Evolutionary conservation across 495 filamentous ascomycete genomes (phyloP).

Genomic region (Talaromyces wortmannii): DNA sequence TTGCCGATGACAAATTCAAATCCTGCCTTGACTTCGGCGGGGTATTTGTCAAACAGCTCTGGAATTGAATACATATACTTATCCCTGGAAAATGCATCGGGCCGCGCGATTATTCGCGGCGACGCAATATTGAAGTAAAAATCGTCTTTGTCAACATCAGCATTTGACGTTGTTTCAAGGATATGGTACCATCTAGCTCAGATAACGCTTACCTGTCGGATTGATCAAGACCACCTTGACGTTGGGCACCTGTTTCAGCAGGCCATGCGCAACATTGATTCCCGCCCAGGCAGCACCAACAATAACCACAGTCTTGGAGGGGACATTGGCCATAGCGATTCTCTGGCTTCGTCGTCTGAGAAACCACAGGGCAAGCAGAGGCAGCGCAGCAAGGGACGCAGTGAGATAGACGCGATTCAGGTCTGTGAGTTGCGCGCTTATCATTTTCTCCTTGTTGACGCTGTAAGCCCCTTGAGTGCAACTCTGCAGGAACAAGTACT

Average conservation of each 20-base stretch:
- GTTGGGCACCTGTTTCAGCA: constrained; percentile 43
- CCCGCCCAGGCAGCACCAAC: constrained; percentile 59
- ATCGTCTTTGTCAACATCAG: constrained; percentile 20
- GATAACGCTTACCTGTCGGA: constrained; percentile 28
- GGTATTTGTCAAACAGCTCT: constrained; percentile 41
- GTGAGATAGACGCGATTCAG: background rate
- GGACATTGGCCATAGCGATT: constrained; percentile 10
- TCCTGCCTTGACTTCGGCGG: constrained; percentile 7
- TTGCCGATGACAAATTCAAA: constrained; percentile 53
- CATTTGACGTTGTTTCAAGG: background rate
- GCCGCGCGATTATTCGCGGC: constrained; percentile 38
- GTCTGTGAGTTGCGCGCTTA: background rate
- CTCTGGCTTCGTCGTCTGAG: background rate
- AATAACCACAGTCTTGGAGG: constrained; percentile 45
- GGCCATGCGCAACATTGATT: constrained; percentile 49
- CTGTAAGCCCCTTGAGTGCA: too few relatives aligned
- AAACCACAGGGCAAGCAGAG: background rate
- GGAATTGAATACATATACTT: constrained; percentile 43
- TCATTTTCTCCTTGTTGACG: background rate
- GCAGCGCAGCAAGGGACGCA: background rate
- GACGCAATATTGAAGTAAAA: constrained; percentile 49
- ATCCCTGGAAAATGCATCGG: constrained; percentile 27
- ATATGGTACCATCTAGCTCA: background rate
- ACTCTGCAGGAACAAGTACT: too few relatives aligned
- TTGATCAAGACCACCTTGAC: constrained; percentile 49